Evolutionary conservation across 2,329 filamentous ascomycete genomes (phyloP), one percentile per base, ranked within the genome.

Genomic region (Phialophora macrospora): DNA sequence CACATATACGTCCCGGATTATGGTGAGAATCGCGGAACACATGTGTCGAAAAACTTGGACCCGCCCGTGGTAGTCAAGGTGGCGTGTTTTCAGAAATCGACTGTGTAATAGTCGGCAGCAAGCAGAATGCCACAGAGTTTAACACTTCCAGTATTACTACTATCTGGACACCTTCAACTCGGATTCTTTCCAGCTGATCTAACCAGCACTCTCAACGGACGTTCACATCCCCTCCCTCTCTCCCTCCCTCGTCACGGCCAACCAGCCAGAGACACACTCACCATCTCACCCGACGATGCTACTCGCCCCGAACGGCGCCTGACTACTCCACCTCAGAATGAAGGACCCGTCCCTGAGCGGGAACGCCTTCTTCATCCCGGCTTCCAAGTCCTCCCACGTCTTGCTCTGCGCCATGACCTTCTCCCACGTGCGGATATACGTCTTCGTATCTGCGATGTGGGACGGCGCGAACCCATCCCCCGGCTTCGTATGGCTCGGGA

Each of bases 401-500:
- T 22, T 49, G 14, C 51, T 41, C 24, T 11, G n/a, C n/a, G 52
- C 44, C 41, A 49, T n/a, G 14, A 52, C 26, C 41, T 49, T 32
- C 32, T 70, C 67, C 58, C 66, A 70, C 8, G 59, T 52, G 1
- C 62, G 55, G 38, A 77, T 73, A 60, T 77, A 77, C 54, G 71
- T 63, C 59, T 70, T 73, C 3, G 75, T 74, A 4, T 48, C 51
- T 6, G 63, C 65, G 4, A 77, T 60, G 38, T 75, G 72, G 60
- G 68, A 74, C 2, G 69, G 65, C 0, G 73, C 75, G 55, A 76
- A 73, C 0, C 72, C 58, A 48, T 75, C 73, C 5, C 69, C 71
- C 0, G 70, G 65, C 58, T 67, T 63, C 57, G 70, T 75, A 52
- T 78, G 76, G 0, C 74, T 75, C 2, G 75, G 58, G 0, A 78